Conservation (phyloP, 169 alveolate species). For the Cryptosporidium tyzzeri region DNA sequence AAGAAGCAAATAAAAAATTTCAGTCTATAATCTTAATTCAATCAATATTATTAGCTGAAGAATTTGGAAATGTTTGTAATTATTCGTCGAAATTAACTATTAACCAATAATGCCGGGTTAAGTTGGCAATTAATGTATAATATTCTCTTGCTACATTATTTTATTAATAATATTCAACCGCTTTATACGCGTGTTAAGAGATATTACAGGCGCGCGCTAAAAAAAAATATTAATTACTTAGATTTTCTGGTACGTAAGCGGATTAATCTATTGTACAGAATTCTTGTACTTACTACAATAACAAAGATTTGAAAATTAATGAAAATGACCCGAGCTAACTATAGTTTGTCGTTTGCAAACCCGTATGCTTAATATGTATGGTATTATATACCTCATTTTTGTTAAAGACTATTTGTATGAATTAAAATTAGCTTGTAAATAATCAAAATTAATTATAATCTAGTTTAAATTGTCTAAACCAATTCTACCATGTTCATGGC, state of each 20-base stretch:
- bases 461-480: not conserved
- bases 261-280: not conserved
- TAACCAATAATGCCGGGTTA: slow-evolving; percentile 55
- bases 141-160: slow-evolving; percentile 12
- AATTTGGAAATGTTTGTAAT: not conserved
- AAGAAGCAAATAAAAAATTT: not conserved
- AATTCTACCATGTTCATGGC: slow-evolving; percentile 80
- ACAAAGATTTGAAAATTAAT: not conserved
- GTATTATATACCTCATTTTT: not conserved
- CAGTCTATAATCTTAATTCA: not conserved
- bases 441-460: slow-evolving; percentile 7
- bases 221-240: not conserved
- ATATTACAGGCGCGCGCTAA: slow-evolving; percentile 58
- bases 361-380: not conserved
- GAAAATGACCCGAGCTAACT: not conserved
- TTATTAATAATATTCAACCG: slow-evolving; percentile 30
- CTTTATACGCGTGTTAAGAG: slow-evolving; percentile 75
- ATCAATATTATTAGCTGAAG: not conserved
- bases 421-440: not conserved
- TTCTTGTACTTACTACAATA: not conserved
- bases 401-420: not conserved
- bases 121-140: slow-evolving; percentile 23
- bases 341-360: not conserved
- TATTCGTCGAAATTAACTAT: slow-evolving; percentile 8
- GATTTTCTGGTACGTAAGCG: slow-evolving; percentile 11